Evolutionary conservation across 2,329 filamentous ascomycete species (phyloP).

Genomic region (Madurella mycetomatis): DNA sequence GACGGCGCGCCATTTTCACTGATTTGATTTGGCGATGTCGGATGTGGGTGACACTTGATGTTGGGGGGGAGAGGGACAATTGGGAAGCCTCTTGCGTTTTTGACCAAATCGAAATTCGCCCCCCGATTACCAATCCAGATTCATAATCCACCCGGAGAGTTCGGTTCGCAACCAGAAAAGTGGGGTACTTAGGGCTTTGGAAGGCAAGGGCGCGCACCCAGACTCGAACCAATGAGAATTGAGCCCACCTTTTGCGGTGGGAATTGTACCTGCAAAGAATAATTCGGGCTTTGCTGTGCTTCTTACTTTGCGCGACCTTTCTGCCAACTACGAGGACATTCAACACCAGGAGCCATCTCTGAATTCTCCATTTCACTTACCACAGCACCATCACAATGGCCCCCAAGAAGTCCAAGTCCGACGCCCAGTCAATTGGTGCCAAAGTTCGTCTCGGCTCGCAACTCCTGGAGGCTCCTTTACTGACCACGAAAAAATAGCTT

Average conservation of each 20-base stretch:
- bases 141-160: conserved; percentile 47
- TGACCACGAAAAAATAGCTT: conserved; percentile 32
- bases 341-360: conserved; percentile 16
- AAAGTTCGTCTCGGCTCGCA: conserved; percentile 31
- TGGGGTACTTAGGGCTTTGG: conserved; percentile 37
- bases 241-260: conserved; percentile 5
- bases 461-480: not conserved
- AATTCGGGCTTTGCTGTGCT: conserved; percentile 17
- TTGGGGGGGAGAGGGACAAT: conserved; percentile 35
- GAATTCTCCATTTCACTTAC: conserved; percentile 14
- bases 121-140: conserved; percentile 38
- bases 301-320: conserved; percentile 13
- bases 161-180: conserved; percentile 21
- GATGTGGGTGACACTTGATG: conserved; percentile 35
- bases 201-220: conserved; percentile 18
- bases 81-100: conserved; percentile 31
- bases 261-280: conserved; percentile 10
- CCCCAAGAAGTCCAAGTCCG: conserved; percentile 75
- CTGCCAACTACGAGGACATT: conserved; percentile 20
- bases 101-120: conserved; percentile 28
- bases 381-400: conserved; percentile 53
- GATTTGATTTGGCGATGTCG: conserved; percentile 48
- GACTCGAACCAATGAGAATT: conserved; percentile 24
- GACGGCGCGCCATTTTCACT: conserved; percentile 98
- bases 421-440: conserved; percentile 66